A percentile compares a stretch with the other conserved stretches of the same genome.
These are phyloP conservation scores for Xanthoparmelia taractica DNA, from an alignment of 495 filamentous ascomycete species.

Conservation along the genomic window DNA sequence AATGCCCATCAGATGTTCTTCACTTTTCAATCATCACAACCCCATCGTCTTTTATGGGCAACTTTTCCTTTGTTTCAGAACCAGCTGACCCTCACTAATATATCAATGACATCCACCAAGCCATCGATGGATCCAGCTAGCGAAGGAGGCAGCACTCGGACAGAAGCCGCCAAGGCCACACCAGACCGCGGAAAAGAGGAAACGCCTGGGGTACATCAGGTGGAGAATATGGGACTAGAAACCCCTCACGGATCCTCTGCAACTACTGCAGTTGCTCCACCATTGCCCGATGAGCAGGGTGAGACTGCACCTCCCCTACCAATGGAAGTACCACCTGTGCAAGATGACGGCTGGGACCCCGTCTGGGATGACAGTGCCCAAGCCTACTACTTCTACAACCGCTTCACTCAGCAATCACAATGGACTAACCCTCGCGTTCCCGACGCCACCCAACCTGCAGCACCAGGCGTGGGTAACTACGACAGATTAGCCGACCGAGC, in stretches of 20 bases:
- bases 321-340: constrained; percentile 43
- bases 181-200: constrained; percentile 16
- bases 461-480: constrained; percentile 25
- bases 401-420: constrained; percentile 64
- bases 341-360: constrained; percentile 82
- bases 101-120: constrained; percentile 7
- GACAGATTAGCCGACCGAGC: constrained; percentile 30
- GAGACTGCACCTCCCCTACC: constrained; percentile 46
- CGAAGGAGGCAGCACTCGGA: constrained; percentile 4
- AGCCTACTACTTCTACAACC: constrained; percentile 86
- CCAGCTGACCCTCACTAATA: background rate
- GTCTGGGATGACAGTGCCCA: constrained; percentile 68
- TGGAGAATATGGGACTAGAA: background rate
- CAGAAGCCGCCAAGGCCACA: constrained; percentile 8
- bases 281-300: constrained; percentile 41
- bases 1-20: background rate
- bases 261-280: constrained; percentile 30
- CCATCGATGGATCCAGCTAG: background rate
- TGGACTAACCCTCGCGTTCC: constrained; percentile 87
- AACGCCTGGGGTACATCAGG: constrained; percentile 8
- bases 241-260: background rate
- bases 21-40: background rate
- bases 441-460: constrained; percentile 27
- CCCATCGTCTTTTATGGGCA: background rate
- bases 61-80: background rate